Evolutionary conservation across 2,329 filamentous ascomycete species (phyloP).

Genomic region (Calonectria pauciramosa): DNA sequence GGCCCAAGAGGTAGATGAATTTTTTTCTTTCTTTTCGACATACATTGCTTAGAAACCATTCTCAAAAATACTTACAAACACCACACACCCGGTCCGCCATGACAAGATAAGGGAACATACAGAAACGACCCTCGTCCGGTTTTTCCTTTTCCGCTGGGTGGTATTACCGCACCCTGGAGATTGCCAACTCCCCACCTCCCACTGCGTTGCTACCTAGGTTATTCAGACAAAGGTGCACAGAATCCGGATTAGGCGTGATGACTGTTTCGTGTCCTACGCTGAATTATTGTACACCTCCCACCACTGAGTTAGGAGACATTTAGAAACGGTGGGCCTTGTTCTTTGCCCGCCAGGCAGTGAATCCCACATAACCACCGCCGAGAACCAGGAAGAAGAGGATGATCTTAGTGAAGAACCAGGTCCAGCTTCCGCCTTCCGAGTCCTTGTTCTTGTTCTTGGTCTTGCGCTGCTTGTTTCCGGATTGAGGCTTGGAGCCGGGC

Average conservation of each 20-base stretch:
- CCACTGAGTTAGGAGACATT: slow-evolving; percentile 22
- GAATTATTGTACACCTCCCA: slow-evolving; percentile 12
- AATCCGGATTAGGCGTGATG: slow-evolving; percentile 18
- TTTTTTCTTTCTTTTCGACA: slow-evolving; percentile 12
- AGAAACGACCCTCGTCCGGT: slow-evolving; percentile 13
- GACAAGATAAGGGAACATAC: slow-evolving; percentile 23
- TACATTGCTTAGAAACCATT: slow-evolving; percentile 22
- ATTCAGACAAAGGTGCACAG: slow-evolving; percentile 28
- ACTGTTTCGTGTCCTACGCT: slow-evolving; percentile 11
- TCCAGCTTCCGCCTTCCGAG: slow-evolving; percentile 64
- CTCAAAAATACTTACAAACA: slow-evolving; percentile 29
- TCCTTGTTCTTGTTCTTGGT: slow-evolving; percentile 52
- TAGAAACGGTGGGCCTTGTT: slow-evolving; percentile 72
- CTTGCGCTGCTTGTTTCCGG: slow-evolving; percentile 53
- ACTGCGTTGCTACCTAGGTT: background rate
- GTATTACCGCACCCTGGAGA: slow-evolving; percentile 12
- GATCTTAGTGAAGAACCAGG: slow-evolving; percentile 82
- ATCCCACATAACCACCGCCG: slow-evolving; percentile 86
- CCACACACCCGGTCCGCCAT: slow-evolving; percentile 18
- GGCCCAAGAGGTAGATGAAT: background rate
- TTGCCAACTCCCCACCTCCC: background rate
- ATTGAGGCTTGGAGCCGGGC: slow-evolving; percentile 60
- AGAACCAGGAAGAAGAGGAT: slow-evolving; percentile 79
- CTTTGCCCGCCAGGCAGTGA: slow-evolving; percentile 82
- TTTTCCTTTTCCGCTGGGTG: slow-evolving; percentile 9